A percentile compares a stretch with the other conserved stretches of the same genome.
Conservation (phyloP, 257 asterid species). For the Rubia yunnanensis region DNA sequence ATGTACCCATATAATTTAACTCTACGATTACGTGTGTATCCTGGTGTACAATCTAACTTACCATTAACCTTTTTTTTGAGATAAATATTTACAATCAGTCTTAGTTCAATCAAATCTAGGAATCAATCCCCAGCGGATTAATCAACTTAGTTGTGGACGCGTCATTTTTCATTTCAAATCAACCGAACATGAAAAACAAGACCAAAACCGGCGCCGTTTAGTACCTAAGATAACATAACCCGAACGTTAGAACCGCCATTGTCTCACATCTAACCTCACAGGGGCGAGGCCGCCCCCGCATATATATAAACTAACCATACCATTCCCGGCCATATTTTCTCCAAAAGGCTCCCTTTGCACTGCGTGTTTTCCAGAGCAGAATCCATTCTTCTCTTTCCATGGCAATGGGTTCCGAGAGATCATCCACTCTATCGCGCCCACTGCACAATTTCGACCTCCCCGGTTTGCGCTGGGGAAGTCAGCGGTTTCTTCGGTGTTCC, state of each 20-base stretch:
- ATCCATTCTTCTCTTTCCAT: conserved; percentile 6
- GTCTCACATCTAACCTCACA: conserved; percentile 10
- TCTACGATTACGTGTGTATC: too few relatives aligned
- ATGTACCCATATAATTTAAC: too few relatives aligned
- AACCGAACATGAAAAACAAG: background rate
- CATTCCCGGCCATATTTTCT: conserved; percentile 25
- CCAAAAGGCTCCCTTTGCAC: background rate
- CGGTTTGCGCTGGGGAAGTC: conserved; percentile 66
- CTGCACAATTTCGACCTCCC: conserved; percentile 66
- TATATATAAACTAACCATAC: conserved; percentile 16
- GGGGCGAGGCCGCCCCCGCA: conserved; percentile 1
- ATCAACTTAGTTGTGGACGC: too few relatives aligned
- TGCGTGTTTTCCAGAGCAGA: background rate
- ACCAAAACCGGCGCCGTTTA: background rate
- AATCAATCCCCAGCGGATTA: too few relatives aligned
- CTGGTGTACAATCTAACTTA: too few relatives aligned
- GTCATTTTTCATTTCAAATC: too few relatives aligned
- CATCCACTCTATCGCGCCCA: conserved; percentile 32
- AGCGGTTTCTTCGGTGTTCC: conserved; percentile 50
- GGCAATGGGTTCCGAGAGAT: conserved; percentile 53
- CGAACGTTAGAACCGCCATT: conserved; percentile 27
- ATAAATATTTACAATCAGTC: too few relatives aligned
- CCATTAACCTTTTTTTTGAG: too few relatives aligned
- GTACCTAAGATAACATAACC: background rate
- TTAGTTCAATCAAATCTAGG: too few relatives aligned